These are phyloP conservation scores for Bolboschoenus planiculmis DNA, from an alignment of 176 grass and related monocot genomes.

Conservation along the genomic window DNA sequence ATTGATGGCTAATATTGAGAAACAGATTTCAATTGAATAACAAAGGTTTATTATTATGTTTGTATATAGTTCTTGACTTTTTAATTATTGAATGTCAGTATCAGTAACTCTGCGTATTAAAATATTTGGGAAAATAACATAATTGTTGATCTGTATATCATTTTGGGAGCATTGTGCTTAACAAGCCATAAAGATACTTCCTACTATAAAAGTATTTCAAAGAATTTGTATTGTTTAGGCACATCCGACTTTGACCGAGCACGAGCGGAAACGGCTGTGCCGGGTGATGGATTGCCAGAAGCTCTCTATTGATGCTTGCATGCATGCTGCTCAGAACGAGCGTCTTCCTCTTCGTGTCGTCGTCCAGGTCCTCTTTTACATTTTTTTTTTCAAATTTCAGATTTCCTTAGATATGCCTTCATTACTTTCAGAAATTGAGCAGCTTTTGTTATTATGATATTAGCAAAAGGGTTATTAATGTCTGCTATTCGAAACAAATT, in stretches of 20 bases:
- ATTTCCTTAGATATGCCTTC: not conserved
- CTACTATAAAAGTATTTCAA: not conserved
- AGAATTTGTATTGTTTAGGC: conserved; percentile 28
- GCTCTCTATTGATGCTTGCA: conserved; percentile 93
- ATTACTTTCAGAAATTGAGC: not conserved
- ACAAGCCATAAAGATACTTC: not conserved
- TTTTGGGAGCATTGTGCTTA: not conserved
- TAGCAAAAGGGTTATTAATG: not conserved
- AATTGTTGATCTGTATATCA: not conserved
- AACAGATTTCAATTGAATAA: no score
- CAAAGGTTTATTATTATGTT: no score
- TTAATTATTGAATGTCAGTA: not conserved
- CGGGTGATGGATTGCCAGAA: conserved; percentile 99
- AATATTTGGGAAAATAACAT: not conserved
- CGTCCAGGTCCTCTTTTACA: conserved; percentile 39
- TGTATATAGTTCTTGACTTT: not conserved
- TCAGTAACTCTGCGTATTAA: not conserved
- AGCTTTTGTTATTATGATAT: not conserved
- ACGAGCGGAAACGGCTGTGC: conserved; percentile 87
- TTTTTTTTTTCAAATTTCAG: not conserved
- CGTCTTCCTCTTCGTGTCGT: conserved; percentile 91
- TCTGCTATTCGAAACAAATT: not conserved
- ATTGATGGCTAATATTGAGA: no score
- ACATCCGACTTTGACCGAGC: conserved; percentile 80
- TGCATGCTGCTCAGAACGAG: conserved; percentile 98